Conservation (phyloP, 148 eudicot species). For the Mesembryanthemum crystallinum region DNA sequence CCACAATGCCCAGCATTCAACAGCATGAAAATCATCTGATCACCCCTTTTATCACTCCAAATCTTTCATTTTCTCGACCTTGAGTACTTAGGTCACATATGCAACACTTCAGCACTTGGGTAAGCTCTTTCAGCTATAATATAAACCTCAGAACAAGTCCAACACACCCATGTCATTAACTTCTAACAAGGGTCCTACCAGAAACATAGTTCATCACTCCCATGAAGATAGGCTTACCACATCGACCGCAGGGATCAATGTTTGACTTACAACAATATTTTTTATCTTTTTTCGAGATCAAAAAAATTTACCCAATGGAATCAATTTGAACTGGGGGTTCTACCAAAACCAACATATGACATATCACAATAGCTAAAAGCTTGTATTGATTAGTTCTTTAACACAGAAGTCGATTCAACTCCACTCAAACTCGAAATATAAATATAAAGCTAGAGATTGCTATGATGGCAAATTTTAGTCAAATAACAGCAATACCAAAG, state of each 20-base stretch:
- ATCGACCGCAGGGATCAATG: background rate
- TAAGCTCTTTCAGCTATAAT: background rate
- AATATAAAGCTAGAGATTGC: background rate
- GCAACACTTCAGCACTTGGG: background rate
- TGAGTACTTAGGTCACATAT: too few relatives aligned
- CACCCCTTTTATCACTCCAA: background rate
- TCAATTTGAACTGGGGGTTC: background rate
- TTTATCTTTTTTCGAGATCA: background rate
- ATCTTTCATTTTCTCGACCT: background rate
- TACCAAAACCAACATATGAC: background rate
- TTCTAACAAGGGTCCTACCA: too few relatives aligned
- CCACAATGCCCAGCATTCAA: background rate
- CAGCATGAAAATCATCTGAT: background rate
- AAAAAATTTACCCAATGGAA: too few relatives aligned
- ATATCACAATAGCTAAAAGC: background rate
- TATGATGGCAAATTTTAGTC: background rate
- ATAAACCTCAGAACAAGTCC: background rate
- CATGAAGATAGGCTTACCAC: background rate
- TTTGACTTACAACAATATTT: background rate
- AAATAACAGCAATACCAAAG: background rate
- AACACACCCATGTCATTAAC: too few relatives aligned
- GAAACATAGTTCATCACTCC: background rate
- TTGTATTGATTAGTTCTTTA: background rate
- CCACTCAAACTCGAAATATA: background rate
- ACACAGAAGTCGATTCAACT: background rate